These are phyloP conservation scores for Ambrosia artemisiifolia DNA, from an alignment of 129 eudicot genomes.

Conservation along the genomic window DNA sequence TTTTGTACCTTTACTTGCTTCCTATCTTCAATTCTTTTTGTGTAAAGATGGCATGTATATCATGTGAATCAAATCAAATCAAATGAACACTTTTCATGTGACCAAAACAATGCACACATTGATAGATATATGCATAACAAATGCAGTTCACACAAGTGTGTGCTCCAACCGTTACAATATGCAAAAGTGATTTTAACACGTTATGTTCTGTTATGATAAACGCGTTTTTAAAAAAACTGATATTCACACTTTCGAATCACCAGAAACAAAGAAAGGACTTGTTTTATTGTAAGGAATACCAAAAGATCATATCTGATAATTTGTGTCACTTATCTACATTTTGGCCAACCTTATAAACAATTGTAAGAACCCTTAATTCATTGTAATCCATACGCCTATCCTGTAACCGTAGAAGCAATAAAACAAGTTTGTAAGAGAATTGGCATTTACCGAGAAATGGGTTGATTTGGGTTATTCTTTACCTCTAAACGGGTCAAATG, in stretches of 20 bases:
- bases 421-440: not conserved
- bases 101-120: conserved; percentile 34
- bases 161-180: conserved; percentile 27
- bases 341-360: not conserved
- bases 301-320: not conserved
- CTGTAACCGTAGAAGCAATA: conserved; percentile 34
- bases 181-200: conserved; percentile 20
- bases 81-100: conserved; percentile 25
- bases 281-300: conserved; percentile 4
- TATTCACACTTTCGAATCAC: conserved; percentile 20
- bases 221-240: conserved; percentile 8
- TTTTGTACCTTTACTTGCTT: not conserved
- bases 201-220: not conserved
- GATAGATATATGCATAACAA: conserved; percentile 11
- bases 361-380: conserved; percentile 34
- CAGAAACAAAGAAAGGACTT: not conserved
- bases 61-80: conserved; percentile 27
- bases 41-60: conserved; percentile 24
- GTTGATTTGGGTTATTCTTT: not conserved
- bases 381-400: conserved; percentile 83
- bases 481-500: not conserved
- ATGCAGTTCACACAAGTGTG: conserved; percentile 30
- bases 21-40: conserved; percentile 4
- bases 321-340: conserved; percentile 9
- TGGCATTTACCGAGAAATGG: not conserved